Base-by-base conservation (phyloP, 1,139 yeast genomes). In the Debaryomyces fabryi region DNA sequence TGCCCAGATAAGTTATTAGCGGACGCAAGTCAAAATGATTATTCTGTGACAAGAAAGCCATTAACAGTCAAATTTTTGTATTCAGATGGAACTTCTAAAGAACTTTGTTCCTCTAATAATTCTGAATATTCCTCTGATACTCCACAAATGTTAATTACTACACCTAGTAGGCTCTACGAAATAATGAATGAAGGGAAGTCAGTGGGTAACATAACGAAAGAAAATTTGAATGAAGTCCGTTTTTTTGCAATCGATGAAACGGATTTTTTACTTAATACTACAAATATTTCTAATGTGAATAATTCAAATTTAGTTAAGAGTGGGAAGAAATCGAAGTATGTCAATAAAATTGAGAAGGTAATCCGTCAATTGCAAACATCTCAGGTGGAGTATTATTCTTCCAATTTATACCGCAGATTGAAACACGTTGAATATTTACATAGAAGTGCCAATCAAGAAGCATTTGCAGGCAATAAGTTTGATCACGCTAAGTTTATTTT, bases 71-170 rank as follows among this genome's bases (percentile, higher is more conserved):
- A 60, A 37, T 60, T 63, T 38, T 27, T 52, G 2, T 49, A 39
- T 30, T 24, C 36, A 6, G 47, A 35, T 21, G 39, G 37, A 18
- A 37, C 45, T 1, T 18, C 43, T 3, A 42, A 41, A 18, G n/a
- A 25, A 15, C 10, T 41, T 10, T 18, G 39, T 9, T 32, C 47
- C 6, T 13, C 39, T 23, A 35, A 35, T 21, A 47, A 39, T 18
- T 43, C 52, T 6, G 35, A 41, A 3, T 44, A 41, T 25, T 15
- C 38, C 8, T 27, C 38, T 9, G 24, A 49, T 9, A 36, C 39
- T 3, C 67, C 72, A 0, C 71, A 67, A 42, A 55, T 68, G 2
- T 40, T 68, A 32, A 55, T 68, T 1, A 58, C 66, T 2, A 63
- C 66, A 1, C 50, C 63, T 1, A 49, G 57, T 4, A 52, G 50